Percentiles rank a stretch among this genome's conserved stretches.
phyloP scores from a whole-genome alignment of 768 basidiomycete species.

The Suillus spraguei region DNA sequence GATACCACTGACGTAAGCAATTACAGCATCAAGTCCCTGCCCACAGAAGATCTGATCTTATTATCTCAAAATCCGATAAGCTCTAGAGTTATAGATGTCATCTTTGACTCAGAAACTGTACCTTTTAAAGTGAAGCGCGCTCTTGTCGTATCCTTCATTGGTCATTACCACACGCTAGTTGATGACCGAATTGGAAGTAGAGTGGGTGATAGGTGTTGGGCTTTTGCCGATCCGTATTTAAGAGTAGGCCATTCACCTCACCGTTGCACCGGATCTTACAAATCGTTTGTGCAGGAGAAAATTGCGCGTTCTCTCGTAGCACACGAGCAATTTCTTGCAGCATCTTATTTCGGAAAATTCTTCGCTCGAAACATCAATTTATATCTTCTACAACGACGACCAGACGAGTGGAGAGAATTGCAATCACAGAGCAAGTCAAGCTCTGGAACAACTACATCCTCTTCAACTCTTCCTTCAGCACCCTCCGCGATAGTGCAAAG shows the following conservation, averaged over 20 bases:
- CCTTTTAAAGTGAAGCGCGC: slow-evolving; percentile 64
- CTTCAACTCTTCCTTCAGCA: slow-evolving; percentile 15
- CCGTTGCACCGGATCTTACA: slow-evolving; percentile 6
- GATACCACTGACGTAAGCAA: slow-evolving; percentile 13
- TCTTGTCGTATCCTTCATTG: slow-evolving; percentile 75
- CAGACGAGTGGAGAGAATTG: slow-evolving; percentile 81
- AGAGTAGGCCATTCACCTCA: slow-evolving; percentile 52
- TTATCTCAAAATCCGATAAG: slow-evolving; percentile 68
- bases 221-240: slow-evolving; percentile 87
- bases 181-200: slow-evolving; percentile 91
- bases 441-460: slow-evolving; percentile 22
- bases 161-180: slow-evolving; percentile 77
- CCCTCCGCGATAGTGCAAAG: neutral
- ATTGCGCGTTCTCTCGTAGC: slow-evolving; percentile 80
- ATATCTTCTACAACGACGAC: slow-evolving; percentile 72
- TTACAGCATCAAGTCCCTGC: slow-evolving; percentile 58
- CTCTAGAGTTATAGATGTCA: slow-evolving; percentile 77
- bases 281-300: slow-evolving; percentile 65
- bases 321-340: slow-evolving; percentile 71
- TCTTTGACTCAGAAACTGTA: slow-evolving; percentile 71
- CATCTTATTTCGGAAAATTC: slow-evolving; percentile 85
- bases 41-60: slow-evolving; percentile 58
- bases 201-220: slow-evolving; percentile 91
- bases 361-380: slow-evolving; percentile 81
- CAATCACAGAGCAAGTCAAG: slow-evolving; percentile 51